Base-by-base conservation (phyloP, 164 flowering plant genomes). In the Annona cherimola region DNA sequence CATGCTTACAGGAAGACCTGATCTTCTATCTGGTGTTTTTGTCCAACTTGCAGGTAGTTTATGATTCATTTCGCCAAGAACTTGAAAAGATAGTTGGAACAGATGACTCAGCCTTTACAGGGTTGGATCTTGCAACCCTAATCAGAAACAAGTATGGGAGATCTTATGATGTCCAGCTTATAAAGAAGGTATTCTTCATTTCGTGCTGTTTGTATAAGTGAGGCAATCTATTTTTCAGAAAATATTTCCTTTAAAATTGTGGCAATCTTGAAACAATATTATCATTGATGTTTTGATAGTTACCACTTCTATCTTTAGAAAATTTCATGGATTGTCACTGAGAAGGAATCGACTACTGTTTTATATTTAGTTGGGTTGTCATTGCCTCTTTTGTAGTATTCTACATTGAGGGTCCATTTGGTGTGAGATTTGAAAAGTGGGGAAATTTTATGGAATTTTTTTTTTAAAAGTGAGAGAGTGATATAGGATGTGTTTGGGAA, bases 151-250 rank as follows among this genome's bases (percentile, higher is more conserved):
- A 89, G 81, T 95, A 90, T 75, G 99, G 98, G 65, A 85, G 89
- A 77, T 95, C 99, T 12, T 95, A 95, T 82, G 99, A 95, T 75
- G 97, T 95, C 70, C 99, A 85, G 74, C 81, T 92, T 35, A 92
- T 95, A 73, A 95, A 92, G 83, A 95, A 92, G 96, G 99, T 95
- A 78, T 46, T 42, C 9, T 70, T 63, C 43, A 2, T 42, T 19
- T 16, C 0, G 42, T 60, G 67, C 39, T 45, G 1, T 57, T 50
- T 65, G n/a, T 5, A 11, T 14, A 19, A 55, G 11, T 9, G 16
- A 43, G 65, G 68, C 42, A 69, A 12, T 50, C 3, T 61, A 20
- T 20, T 4, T 18, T 61, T 61, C n/a, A 61, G 8, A 61, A 11
- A 18, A 61, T 61, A 61, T 61, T 61, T 61, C 20, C 35, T 26